Base-by-base conservation (phyloP, 495 filamentous ascomycete genomes). In the Penicillium steckii region DNA sequence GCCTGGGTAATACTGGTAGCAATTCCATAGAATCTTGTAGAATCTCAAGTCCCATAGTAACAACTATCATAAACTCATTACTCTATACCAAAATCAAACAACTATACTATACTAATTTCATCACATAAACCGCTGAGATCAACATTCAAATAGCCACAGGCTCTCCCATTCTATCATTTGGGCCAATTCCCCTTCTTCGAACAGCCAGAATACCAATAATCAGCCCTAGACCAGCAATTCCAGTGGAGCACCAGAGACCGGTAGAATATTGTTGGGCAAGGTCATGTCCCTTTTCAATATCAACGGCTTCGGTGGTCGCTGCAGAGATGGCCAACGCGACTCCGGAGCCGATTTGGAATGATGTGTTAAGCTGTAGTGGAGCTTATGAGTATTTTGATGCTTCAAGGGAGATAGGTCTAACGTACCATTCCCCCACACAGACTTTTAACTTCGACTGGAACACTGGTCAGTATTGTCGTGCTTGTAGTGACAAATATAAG, bases 261-360 rank as follows among this genome's bases (percentile, higher is more conserved):
- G 66, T 71, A 5, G 66, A 51, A 30, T 71, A 71, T 38, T 71
- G 66, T 18, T 69, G 55, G 0, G 64, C 54, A 18, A 69, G 50
- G 8, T 44, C 50, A 21, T 71, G 68, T 40, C 60, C 64, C 44
- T 69, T 61, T 15, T 64, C 33, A 29, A 71, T 71, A 29, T 71
- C 68, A 6, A 64, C 66, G 0, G 58, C 60, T 30, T 67, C 58
- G 18, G 68, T 71, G 5, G 68, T 68, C 10, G 68, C 68, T 3
- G 68, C 66, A 0, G 68, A 71, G 26, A 71, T 69, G 30, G 68
- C 68, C 38, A 71, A 53, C 0, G 68, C 62, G 4, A 69, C 66
- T 12, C 68, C 68, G 23, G 68, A 71, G 19, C 68, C 68, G 25
- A 71, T 71, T 58, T 71, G 68, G 45, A 71, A 71, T 47, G 68